Percentiles rank a stretch among this genome's conserved stretches.
These are phyloP conservation scores for Millerozyma miso DNA, from an alignment of 805 yeast species.

Conservation along the genomic window DNA sequence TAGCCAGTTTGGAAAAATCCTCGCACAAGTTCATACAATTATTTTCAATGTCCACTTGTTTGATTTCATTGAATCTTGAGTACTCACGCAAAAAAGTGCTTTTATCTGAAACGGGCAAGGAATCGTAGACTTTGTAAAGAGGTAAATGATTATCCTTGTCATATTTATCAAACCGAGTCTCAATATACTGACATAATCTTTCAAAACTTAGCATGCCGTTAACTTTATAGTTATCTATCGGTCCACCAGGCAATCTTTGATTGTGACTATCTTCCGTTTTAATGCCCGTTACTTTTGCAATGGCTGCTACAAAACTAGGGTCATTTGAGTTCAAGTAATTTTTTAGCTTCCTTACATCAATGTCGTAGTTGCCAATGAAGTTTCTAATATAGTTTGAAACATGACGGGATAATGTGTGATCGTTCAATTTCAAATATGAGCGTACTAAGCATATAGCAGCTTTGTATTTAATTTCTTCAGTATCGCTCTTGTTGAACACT, in stretches of 20 bases:
- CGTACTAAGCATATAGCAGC: neutral
- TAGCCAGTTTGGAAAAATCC: slow-evolving; percentile 4
- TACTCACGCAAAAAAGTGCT: slow-evolving; percentile 21
- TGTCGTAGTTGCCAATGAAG: slow-evolving; percentile 3
- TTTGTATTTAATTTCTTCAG: slow-evolving; percentile 1
- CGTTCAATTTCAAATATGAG: neutral
- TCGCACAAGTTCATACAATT: slow-evolving; percentile 15
- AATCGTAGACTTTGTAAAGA: slow-evolving; percentile 19
- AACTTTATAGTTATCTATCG: slow-evolving; percentile 10
- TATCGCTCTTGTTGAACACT: slow-evolving; percentile 1
- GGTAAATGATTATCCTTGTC: slow-evolving; percentile 4
- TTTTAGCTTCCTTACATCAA: slow-evolving; percentile 3
- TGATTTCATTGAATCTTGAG: slow-evolving; percentile 16
- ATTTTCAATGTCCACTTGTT: slow-evolving; percentile 28
- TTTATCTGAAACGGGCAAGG: slow-evolving; percentile 6
- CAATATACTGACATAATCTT: slow-evolving; percentile 21
- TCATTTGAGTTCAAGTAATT: neutral
- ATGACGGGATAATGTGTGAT: slow-evolving; percentile 1
- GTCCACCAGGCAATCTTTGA: neutral
- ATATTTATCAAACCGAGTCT: slow-evolving; percentile 10
- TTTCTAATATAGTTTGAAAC: slow-evolving; percentile 6
- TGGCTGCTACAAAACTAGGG: neutral
- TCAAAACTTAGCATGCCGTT: slow-evolving; percentile 17
- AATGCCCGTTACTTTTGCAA: neutral
- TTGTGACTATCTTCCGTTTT: neutral